Conservation (phyloP, 1,284 basidiomycete genomes). For the Cutaneotrichosporon cutaneum region DNA sequence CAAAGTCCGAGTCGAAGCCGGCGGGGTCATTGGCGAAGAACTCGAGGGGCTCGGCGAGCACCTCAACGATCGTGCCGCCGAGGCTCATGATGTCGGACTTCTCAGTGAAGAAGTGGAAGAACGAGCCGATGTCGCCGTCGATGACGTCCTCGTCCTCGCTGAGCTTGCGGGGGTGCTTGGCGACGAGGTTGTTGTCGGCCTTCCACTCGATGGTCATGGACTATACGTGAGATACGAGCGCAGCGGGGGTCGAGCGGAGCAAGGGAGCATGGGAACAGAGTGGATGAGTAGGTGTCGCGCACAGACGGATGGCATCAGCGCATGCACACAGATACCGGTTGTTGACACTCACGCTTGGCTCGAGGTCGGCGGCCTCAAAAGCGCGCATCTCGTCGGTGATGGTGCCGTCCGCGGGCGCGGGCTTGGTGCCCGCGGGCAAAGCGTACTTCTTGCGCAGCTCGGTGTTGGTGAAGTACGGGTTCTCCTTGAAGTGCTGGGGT, state of each 20-base stretch:
- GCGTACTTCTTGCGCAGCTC: constrained; percentile 46
- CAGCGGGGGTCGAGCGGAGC: neutral
- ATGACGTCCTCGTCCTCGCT: constrained; percentile 31
- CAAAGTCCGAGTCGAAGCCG: constrained; percentile 39
- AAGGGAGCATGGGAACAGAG: neutral
- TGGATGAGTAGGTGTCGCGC: neutral
- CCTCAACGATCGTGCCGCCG: constrained; percentile 26
- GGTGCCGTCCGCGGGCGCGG: constrained; percentile 37
- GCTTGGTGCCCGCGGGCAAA: constrained; percentile 29
- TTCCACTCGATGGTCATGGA: constrained; percentile 55
- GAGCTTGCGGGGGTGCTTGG: constrained; percentile 51
- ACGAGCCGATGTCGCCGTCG: constrained; percentile 54
- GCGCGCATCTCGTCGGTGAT: constrained; percentile 40
- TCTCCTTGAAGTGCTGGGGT: constrained; percentile 48
- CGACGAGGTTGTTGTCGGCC: constrained; percentile 53
- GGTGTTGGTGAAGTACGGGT: constrained; percentile 52
- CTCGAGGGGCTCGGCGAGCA: constrained; percentile 44
- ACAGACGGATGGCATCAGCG: neutral
- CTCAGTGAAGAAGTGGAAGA: constrained; percentile 56
- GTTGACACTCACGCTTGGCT: constrained; percentile 31
- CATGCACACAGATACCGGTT: neutral
- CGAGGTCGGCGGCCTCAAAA: constrained; percentile 38
- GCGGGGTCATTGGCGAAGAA: constrained; percentile 42
- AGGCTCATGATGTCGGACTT: constrained; percentile 36
- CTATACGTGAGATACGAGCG: constrained; percentile 20